Conservation (phyloP, 352 stramenopile species). For the Phytophthora quininea region DNA sequence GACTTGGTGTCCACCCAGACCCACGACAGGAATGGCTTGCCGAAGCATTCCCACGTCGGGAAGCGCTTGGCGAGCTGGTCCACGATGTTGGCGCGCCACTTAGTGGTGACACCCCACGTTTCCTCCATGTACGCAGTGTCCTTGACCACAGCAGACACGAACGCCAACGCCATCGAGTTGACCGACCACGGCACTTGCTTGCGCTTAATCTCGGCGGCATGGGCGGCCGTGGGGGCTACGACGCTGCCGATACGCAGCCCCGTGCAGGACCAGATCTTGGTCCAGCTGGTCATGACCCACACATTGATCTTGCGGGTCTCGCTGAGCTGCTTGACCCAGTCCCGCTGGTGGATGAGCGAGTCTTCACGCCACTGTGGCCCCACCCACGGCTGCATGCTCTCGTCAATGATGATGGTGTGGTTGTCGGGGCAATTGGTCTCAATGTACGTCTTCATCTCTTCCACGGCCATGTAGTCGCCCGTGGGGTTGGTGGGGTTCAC, state of each 20-base stretch:
- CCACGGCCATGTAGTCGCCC: slow-evolving; percentile 86
- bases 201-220: slow-evolving; percentile 85
- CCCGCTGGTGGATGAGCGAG: slow-evolving; percentile 87
- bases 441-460: slow-evolving; percentile 89
- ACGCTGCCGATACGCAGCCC: slow-evolving; percentile 89
- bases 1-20: slow-evolving; percentile 90
- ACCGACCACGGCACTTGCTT: slow-evolving; percentile 93
- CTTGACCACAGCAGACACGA: slow-evolving; percentile 84
- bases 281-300: slow-evolving; percentile 93
- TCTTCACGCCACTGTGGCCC: slow-evolving; percentile 85
- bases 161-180: slow-evolving; percentile 90
- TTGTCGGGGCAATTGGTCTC: slow-evolving; percentile 81
- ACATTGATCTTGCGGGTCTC: slow-evolving; percentile 83
- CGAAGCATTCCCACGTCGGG: slow-evolving; percentile 70
- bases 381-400: slow-evolving; percentile 93
- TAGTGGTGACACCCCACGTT: slow-evolving; percentile 85
- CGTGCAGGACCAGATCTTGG: slow-evolving; percentile 94
- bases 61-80: slow-evolving; percentile 62
- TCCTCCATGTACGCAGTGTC: slow-evolving; percentile 78
- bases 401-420: slow-evolving; percentile 91
- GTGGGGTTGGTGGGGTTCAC: slow-evolving; percentile 92
- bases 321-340: slow-evolving; percentile 81
- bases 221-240: slow-evolving; percentile 77
- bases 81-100: slow-evolving; percentile 75
- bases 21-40: slow-evolving; percentile 84